phyloP scores from a whole-genome alignment of 2,329 filamentous ascomycete species.

The Furcasterigmium sp. region DNA sequence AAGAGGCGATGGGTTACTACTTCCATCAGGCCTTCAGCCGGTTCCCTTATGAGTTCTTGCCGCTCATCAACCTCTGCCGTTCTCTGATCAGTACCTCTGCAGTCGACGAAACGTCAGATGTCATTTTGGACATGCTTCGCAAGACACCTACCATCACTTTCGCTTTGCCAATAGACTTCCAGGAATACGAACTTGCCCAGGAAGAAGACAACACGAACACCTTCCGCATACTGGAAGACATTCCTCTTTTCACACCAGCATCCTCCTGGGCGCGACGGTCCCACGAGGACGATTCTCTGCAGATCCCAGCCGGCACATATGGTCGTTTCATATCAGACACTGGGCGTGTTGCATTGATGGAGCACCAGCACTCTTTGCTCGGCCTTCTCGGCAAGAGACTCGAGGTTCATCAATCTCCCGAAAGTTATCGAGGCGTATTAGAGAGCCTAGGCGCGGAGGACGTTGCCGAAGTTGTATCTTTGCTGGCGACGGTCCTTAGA shows the following conservation, averaged over 20 bases:
- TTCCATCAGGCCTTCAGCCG: slow-evolving; percentile 67
- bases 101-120: slow-evolving; percentile 34
- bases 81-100: slow-evolving; percentile 43
- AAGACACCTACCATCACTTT: slow-evolving; percentile 73
- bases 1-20: slow-evolving; percentile 47
- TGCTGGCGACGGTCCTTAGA: slow-evolving; percentile 67
- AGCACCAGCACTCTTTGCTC: slow-evolving; percentile 74
- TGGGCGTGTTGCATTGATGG: slow-evolving; percentile 69
- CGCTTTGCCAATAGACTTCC: slow-evolving; percentile 65
- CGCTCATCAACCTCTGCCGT: slow-evolving; percentile 69
- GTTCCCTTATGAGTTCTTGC: slow-evolving; percentile 80
- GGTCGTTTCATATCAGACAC: slow-evolving; percentile 73
- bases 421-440: slow-evolving; percentile 46
- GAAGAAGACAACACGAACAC: slow-evolving; percentile 84
- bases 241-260: slow-evolving; percentile 56
- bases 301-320: slow-evolving; percentile 59
- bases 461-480: slow-evolving; percentile 65
- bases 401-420: slow-evolving; percentile 59
- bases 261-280: slow-evolving; percentile 38
- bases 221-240: slow-evolving; percentile 60
- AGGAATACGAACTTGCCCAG: slow-evolving; percentile 68
- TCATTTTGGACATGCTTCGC: slow-evolving; percentile 60
- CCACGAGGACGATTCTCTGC: slow-evolving; percentile 46
- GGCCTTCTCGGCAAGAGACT: slow-evolving; percentile 73
- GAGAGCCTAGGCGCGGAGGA: slow-evolving; percentile 53